Evolutionary conservation across 768 basidiomycete species (phyloP).

Genomic region (Calocera cornea): DNA sequence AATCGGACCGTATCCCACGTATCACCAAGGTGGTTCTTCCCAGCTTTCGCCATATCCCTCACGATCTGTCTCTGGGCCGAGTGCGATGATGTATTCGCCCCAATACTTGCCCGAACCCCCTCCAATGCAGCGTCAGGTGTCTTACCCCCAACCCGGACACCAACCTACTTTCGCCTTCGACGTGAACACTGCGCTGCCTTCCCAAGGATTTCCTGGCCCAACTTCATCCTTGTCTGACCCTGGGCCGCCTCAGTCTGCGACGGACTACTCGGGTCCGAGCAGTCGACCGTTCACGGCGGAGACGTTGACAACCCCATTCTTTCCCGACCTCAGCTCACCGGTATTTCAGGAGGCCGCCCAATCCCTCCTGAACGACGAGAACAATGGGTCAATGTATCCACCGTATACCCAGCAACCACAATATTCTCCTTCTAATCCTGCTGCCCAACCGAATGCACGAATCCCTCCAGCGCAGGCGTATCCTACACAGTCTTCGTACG

Average conservation of each 20-base stretch:
- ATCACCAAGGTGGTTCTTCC: not conserved
- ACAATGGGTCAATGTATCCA: not conserved
- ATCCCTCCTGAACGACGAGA: not conserved
- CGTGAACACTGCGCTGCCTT: not conserved
- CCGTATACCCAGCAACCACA: not conserved
- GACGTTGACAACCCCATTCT: not conserved
- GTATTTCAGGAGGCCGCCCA: not conserved
- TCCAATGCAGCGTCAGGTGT: not conserved
- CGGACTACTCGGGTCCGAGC: not conserved
- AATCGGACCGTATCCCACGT: not conserved
- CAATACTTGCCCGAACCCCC: not conserved
- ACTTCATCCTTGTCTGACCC: not conserved
- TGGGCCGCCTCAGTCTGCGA: not conserved
- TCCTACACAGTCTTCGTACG: not conserved
- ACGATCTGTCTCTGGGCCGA: not conserved
- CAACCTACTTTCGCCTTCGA: not conserved
- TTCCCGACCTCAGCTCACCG: not conserved
- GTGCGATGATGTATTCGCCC: not conserved
- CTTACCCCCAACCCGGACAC: not conserved
- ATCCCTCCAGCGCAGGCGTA: not conserved
- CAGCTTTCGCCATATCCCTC: not conserved
- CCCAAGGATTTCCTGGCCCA: not conserved
- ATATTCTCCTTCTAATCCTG: not conserved
- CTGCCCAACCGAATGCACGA: not conserved
- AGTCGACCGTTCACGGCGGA: constrained; percentile 1